Evolutionary conservation across 148 eudicot genomes (phyloP).

Genomic region (Chenopodium quinoa): DNA sequence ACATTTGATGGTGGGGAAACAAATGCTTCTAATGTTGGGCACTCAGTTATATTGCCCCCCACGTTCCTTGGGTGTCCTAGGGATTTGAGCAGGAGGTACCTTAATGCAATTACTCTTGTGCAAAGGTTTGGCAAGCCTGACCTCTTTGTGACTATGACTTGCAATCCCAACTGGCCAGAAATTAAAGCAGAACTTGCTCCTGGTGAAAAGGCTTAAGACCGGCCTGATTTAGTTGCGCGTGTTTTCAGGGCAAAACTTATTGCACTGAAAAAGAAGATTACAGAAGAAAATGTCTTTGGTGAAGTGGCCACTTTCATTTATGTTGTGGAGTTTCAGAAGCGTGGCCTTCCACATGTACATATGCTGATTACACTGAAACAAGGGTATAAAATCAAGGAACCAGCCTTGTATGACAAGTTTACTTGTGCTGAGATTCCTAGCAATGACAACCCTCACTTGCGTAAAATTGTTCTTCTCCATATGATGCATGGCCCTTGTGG

Average conservation of each 20-base stretch:
- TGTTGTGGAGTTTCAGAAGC: slow-evolving; percentile 14
- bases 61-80: slow-evolving; percentile 5
- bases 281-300: background rate
- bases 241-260: background rate
- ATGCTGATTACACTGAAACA: background rate
- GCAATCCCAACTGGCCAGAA: slow-evolving; percentile 14
- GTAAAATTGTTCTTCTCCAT: background rate
- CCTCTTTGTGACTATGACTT: background rate
- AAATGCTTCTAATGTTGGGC: background rate
- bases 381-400: background rate
- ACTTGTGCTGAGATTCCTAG: background rate
- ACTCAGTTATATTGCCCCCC: background rate
- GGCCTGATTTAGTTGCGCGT: background rate
- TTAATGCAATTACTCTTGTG: slow-evolving; percentile 16
- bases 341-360: slow-evolving; percentile 6
- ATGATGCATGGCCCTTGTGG: slow-evolving; percentile 21
- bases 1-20: background rate
- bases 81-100: background rate
- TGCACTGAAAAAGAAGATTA: background rate
- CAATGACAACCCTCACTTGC: background rate
- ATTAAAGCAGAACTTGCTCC: background rate
- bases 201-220: background rate
- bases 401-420: background rate
- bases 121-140: slow-evolving; percentile 17
- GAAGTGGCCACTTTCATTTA: background rate